Base-by-base conservation (phyloP, 805 yeast species). In the Ogataea chonburiensis region DNA sequence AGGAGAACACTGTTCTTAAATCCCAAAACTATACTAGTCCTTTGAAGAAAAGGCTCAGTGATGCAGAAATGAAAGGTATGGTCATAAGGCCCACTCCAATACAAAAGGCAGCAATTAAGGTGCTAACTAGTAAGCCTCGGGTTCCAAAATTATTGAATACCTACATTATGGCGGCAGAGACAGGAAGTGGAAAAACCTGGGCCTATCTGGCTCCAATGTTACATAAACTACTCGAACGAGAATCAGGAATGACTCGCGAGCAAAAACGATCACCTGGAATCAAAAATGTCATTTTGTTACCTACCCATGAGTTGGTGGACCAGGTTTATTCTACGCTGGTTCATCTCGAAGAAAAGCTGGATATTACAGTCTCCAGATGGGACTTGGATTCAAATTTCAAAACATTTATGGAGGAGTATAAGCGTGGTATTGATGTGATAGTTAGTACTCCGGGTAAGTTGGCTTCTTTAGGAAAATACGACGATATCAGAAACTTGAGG, bases 101-200 rank as follows among this genome's bases (percentile, higher is more conserved):
- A 27, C 98, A 91, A 61, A 69, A 76, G 4, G 81, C 89, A 5
- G 81, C 93, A 5, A 74, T 86, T 26, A 70, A 75, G 47, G 70
- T 77, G 18, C 71, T 77, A 34, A 70, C 68, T 42, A 59, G 73
- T 4, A 62, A 71, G 26, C 55, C 66, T 15, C 52, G 58, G 5
- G 37, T 50, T 8, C 47, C 42, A 14, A 60, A 57, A 6, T 63
- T 68, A 40, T 50, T 79, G 31, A 77, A 79, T 46, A 72, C 81
- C 1, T 86, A 77, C 66, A 77, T 93, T 2, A 60, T 91, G 37
- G 97, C 98, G 0, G 96, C 97, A 3, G 98, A 93, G 57, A 91
- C 98, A 0, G 98, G 98, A 0, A 83, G 95, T 0, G 98, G 98
- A 7, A 91, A 91, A 56, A 91, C 98, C 0, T 79, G 95, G 79